Evolutionary conservation across 352 stramenopile species (phyloP).

Genomic region (Pythium biforme): DNA sequence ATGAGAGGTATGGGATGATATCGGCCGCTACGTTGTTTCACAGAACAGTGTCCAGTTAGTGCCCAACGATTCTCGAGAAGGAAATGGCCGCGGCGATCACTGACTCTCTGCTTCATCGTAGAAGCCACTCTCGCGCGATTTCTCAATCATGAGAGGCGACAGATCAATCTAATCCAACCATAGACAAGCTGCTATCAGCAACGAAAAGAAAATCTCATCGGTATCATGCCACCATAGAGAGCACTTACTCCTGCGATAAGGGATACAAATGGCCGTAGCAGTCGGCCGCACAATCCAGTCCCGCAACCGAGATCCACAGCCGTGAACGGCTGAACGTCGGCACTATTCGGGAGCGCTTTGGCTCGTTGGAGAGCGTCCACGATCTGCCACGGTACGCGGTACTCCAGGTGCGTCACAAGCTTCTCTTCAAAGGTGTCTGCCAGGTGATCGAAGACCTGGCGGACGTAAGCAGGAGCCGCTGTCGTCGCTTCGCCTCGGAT

Average conservation of each 20-base stretch:
- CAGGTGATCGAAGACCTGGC: constrained; percentile 76
- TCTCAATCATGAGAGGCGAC: constrained; percentile 80
- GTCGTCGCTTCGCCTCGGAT: constrained; percentile 48
- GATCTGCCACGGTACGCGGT: constrained; percentile 78
- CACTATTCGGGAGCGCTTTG: constrained; percentile 30
- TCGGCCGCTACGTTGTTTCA: constrained; percentile 33
- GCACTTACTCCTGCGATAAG: constrained; percentile 52
- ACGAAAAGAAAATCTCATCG: too few relatives aligned
- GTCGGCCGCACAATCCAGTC: constrained; percentile 71
- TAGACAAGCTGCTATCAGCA: too few relatives aligned
- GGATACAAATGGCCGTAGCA: constrained; percentile 56
- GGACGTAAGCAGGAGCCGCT: constrained; percentile 63
- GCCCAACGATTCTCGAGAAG: too few relatives aligned
- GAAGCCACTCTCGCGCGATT: constrained; percentile 51
- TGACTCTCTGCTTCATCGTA: constrained; percentile 79
- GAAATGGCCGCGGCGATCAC: constrained; percentile 1
- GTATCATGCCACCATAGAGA: too few relatives aligned
- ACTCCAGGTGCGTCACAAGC: constrained; percentile 73
- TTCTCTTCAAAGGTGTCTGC: constrained; percentile 82
- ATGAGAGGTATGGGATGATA: constrained; percentile 53
- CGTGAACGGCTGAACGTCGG: constrained; percentile 27
- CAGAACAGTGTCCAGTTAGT: neutral
- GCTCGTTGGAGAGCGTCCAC: constrained; percentile 55
- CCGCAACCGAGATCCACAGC: constrained; percentile 71
- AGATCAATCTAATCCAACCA: constrained; percentile 67